Evolutionary conservation across 1,284 basidiomycete species (phyloP).

Genomic region (Cystobasidium sp.): DNA sequence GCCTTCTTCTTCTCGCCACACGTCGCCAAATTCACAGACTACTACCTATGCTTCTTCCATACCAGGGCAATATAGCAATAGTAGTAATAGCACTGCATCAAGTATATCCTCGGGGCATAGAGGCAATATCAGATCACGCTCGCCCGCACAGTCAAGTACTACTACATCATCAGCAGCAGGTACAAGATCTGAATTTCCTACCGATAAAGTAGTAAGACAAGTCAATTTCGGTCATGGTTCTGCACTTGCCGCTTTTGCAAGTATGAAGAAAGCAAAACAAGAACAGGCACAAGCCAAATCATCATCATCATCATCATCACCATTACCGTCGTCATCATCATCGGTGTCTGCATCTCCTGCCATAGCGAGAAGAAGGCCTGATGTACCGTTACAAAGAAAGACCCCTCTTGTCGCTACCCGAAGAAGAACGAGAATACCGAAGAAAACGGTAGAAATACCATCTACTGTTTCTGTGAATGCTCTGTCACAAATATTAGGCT

Average conservation of each 20-base stretch:
- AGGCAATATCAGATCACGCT: slow-evolving; percentile 4
- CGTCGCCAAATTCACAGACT: neutral
- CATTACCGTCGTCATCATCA: neutral
- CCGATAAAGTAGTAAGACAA: slow-evolving; percentile 20
- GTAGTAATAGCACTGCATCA: neutral
- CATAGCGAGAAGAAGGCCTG: neutral
- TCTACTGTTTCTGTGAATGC: slow-evolving; percentile 33
- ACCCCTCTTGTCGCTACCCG: neutral
- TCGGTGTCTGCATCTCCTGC: neutral
- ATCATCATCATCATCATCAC: neutral
- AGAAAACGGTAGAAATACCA: slow-evolving; percentile 30
- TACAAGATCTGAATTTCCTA: too few relatives aligned
- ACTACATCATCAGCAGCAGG: neutral
- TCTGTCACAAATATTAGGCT: slow-evolving; percentile 22
- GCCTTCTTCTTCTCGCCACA: neutral
- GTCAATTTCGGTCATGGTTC: slow-evolving; percentile 41
- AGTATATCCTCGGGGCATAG: neutral
- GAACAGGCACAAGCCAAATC: neutral
- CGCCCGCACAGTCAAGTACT: neutral
- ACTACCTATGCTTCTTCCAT: neutral
- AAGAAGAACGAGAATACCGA: neutral
- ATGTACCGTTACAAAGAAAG: neutral
- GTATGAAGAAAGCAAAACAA: slow-evolving; percentile 1
- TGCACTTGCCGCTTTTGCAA: slow-evolving; percentile 38
- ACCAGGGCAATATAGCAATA: neutral